phyloP scores from a whole-genome alignment of 1,139 yeast genomes.

The Pichia sp. region DNA sequence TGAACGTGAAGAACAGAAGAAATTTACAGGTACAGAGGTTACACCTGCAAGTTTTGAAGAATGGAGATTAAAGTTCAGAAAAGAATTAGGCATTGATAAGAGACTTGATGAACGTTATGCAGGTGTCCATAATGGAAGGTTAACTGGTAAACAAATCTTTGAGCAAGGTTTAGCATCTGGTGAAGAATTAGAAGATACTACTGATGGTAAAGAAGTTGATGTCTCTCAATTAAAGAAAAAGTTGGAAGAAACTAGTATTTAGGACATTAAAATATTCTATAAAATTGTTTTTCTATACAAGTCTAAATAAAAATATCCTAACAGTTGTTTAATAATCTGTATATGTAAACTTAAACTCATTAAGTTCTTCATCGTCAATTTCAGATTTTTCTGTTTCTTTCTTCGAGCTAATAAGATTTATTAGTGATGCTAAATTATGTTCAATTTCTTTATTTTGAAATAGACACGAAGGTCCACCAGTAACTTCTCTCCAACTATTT shows the following conservation, averaged over 20 bases:
- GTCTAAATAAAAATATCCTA: neutral
- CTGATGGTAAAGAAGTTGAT: conserved; percentile 22
- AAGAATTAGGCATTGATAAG: conserved; percentile 52
- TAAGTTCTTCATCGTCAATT: neutral
- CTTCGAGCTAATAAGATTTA: neutral
- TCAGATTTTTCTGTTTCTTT: neutral
- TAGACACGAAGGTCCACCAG: conserved; percentile 6
- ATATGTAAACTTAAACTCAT: conserved; percentile 2
- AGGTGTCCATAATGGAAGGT: conserved; percentile 62
- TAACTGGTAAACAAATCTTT: conserved; percentile 84
- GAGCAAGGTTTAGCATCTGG: conserved; percentile 74
- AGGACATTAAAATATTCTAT: neutral
- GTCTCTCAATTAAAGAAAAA: conserved; percentile 15
- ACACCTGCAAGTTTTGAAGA: conserved; percentile 60
- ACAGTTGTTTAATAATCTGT: conserved; percentile 2
- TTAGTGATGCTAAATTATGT: neutral
- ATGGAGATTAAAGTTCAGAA: conserved; percentile 77
- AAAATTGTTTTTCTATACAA: neutral
- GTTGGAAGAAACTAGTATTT: conserved; percentile 15
- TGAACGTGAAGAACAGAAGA: conserved; percentile 65
- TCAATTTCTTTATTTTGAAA: neutral
- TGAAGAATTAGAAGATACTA: conserved; percentile 31
- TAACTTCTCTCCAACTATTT: conserved; percentile 1
- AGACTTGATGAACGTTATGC: conserved; percentile 46
- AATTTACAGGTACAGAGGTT: conserved; percentile 50